These are phyloP conservation scores for Yamadazyma membranifaciens DNA, from an alignment of 1,139 yeast species.

Conservation along the genomic window DNA sequence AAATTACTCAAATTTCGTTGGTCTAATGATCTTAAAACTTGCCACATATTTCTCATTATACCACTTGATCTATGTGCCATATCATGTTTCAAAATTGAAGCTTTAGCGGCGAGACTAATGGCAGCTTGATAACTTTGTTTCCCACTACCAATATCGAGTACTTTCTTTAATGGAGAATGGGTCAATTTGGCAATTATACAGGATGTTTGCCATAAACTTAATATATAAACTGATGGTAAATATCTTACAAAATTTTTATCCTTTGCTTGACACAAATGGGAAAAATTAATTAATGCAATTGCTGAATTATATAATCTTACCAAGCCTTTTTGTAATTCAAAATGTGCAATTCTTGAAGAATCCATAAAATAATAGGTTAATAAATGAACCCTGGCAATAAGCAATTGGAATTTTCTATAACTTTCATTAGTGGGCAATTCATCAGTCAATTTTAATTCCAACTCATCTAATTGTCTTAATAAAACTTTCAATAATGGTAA, in stretches of 20 bases:
- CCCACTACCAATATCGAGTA: constrained; percentile 72
- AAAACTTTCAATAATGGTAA: constrained; percentile 72
- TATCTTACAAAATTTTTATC: constrained; percentile 68
- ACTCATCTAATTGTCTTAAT: constrained; percentile 67
- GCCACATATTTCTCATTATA: constrained; percentile 94
- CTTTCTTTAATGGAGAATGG: constrained; percentile 67
- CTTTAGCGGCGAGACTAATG: constrained; percentile 66
- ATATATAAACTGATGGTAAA: constrained; percentile 78
- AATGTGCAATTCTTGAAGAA: constrained; percentile 48
- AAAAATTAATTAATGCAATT: constrained; percentile 64
- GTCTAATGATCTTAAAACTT: constrained; percentile 61
- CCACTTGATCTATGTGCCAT: constrained; percentile 92
- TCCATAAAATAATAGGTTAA: constrained; percentile 81
- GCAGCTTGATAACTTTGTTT: constrained; percentile 70
- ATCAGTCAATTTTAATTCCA: constrained; percentile 52
- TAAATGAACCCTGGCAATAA: constrained; percentile 75
- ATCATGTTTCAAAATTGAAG: constrained; percentile 87
- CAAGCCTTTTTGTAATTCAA: constrained; percentile 72
- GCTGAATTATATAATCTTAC: constrained; percentile 81
- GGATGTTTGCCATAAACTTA: constrained; percentile 89
- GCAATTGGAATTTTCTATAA: constrained; percentile 63
- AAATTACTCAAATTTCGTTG: constrained; percentile 37
- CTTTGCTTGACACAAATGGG: constrained; percentile 56
- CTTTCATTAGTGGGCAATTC: constrained; percentile 47
- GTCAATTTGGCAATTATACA: constrained; percentile 76